Evolutionary conservation across 2,329 filamentous ascomycete species (phyloP).

Genomic region (Xylariaceae sp.): DNA sequence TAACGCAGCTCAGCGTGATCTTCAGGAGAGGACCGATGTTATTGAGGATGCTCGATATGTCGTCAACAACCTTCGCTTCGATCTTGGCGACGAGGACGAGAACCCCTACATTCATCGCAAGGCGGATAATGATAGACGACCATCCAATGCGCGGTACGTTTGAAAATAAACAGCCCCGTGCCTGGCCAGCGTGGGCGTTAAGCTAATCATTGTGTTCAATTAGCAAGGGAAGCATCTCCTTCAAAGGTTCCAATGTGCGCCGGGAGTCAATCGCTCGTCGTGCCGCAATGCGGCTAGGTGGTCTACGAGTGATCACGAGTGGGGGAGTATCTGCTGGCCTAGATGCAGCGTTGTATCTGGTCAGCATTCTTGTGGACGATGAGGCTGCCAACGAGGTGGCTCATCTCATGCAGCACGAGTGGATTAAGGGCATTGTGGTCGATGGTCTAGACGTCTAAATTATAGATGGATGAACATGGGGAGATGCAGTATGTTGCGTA

Average conservation of each 20-base stretch:
- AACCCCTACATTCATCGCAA: conserved; percentile 79
- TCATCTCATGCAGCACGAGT: conserved; percentile 72
- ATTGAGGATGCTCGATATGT: conserved; percentile 78
- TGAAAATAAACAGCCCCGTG: not conserved
- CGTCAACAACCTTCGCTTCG: conserved; percentile 86
- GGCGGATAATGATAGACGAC: conserved; percentile 59
- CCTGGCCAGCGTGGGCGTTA: not conserved
- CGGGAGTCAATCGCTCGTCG: conserved; percentile 78
- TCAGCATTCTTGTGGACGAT: conserved; percentile 75
- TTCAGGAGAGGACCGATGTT: conserved; percentile 75
- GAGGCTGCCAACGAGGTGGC: conserved; percentile 73
- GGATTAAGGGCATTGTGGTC: conserved; percentile 80
- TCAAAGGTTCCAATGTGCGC: conserved; percentile 67
- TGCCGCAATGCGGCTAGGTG: conserved; percentile 67
- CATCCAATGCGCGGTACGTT: conserved; percentile 57
- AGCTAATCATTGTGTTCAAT: conserved; percentile 24
- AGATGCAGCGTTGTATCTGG: conserved; percentile 79
- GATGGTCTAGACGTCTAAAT: conserved; percentile 76
- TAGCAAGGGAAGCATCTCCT: conserved; percentile 80
- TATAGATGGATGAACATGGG: conserved; percentile 18
- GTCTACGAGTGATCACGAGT: conserved; percentile 70
- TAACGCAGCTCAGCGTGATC: conserved; percentile 63
- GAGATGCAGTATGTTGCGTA: conserved; percentile 12
- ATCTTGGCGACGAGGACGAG: conserved; percentile 74
- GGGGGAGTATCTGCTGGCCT: conserved; percentile 76